Base-by-base conservation (phyloP, 306 rosid genomes). In the Trifolium repens region DNA sequence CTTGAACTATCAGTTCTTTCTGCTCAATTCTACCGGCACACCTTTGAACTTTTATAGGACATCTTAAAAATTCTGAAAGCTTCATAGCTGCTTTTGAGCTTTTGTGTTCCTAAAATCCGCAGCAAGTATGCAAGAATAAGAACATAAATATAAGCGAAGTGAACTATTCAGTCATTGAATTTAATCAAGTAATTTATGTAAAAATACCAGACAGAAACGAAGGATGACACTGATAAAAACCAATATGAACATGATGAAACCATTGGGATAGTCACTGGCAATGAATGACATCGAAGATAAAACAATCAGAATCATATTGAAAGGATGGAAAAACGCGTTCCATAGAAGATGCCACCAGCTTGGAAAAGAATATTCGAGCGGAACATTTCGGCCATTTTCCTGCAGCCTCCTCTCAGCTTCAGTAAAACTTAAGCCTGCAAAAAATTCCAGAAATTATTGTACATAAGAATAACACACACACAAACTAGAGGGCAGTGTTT, bases 41-140 rank as follows among this genome's bases (percentile, higher is more conserved):
- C 78, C 96, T 87, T 84, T 92, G 96, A 59, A 92, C 97, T 85
- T 87, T 89, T 50, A 92, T 84, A 2, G 97, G 93, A 61, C 85
- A 88, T 67, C 85, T 85, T 22, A 92, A 81, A 53, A 87, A 85
- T 75, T 90, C 93, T 30, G 96, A 85, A 54, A 92, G 96, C 78
- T 84, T 84, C 90, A 82, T 89, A 9, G 97, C 97, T 17, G 97
- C 97, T 87, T 88, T 92, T 81, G 96, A 92, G 67, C 96, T 92
- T 86, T 79, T 85, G 47, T 82, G 80, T 82, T 92, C 97, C 97
- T 88, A 80, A 74, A 61, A 72, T n/a, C 60, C 73, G 16, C 62
- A 49, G 19, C 2, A 39, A 72, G 53, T 72, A 26, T 65, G 40
- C 37, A 52, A 59, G 9, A 32, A 47, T 67, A 52, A 66, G 63